Base-by-base conservation (phyloP, 495 filamentous ascomycete species). In the Penicillium verhagenii region DNA sequence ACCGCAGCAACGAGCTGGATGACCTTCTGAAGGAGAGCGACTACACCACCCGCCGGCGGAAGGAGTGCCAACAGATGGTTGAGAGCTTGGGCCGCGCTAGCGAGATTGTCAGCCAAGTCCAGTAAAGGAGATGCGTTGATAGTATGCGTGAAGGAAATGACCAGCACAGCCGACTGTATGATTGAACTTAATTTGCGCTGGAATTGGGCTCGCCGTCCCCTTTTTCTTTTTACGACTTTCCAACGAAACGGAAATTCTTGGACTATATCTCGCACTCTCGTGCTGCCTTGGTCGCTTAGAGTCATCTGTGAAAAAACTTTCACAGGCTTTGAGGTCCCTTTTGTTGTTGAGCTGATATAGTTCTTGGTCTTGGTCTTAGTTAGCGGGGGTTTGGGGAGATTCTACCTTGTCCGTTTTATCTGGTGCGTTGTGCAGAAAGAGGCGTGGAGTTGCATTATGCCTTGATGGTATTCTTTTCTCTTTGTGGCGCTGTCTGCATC, bases 31-130 rank as follows among this genome's bases (percentile, higher is more conserved):
- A 96, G 80, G 95, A 99, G 74, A 94, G 89, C 70, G 95, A 99
- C 64, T 96, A 96, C 82, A 99, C 95, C 6, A 77, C 93, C 62
- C 84, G 95, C 56, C 81, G 95, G 70, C 84, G 95, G 67, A 97
- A 99, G 79, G 95, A 99, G 73, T 99, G 95, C 77, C 89, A 93
- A 72, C 91, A 96, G 72, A 97, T 97, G 95, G 94, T 99, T 18
- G 95, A 99, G 74, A 91, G 87, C 39, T 76, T 99, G 56, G 72
- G 79, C 52, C 86, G 87, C 64, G 94, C 94, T 39, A 91, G 83
- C 66, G 95, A 99, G 80, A 97, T 99, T 75, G 94, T 99, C 62
- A 90, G 86, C 70, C 91, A 97, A 71, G 92, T 97, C 54, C 92
- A 97, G 83, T 97, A 81, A 77, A 44, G 29, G 29, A 31, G 16